These are phyloP conservation scores for Penicillium chermesinum DNA, from an alignment of 495 filamentous ascomycete genomes.

Conservation along the genomic window DNA sequence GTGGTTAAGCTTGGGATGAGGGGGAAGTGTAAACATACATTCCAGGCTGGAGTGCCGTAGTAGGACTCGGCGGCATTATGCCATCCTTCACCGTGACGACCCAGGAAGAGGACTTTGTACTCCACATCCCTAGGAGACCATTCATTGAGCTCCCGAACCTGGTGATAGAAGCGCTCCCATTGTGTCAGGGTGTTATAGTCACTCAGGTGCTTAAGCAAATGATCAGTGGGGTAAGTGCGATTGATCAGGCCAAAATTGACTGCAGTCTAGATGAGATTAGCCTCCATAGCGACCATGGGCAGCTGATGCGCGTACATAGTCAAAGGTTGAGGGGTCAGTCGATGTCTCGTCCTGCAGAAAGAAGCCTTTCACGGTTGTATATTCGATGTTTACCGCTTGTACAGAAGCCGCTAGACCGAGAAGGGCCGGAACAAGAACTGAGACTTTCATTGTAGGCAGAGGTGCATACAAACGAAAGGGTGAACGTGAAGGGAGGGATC, in stretches of 20 bases:
- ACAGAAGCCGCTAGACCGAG: slow-evolving; percentile 19
- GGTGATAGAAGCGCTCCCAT: slow-evolving; percentile 61
- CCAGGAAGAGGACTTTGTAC: slow-evolving; percentile 68
- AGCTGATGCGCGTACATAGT: slow-evolving; percentile 48
- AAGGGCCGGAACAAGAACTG: slow-evolving; percentile 15
- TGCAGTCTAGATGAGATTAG: slow-evolving; percentile 36
- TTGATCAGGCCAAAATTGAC: slow-evolving; percentile 65
- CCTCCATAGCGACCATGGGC: no score
- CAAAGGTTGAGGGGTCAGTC: slow-evolving; percentile 59
- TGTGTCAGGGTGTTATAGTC: slow-evolving; percentile 43
- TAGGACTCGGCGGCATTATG: slow-evolving; percentile 61
- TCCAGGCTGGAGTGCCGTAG: slow-evolving; percentile 65
- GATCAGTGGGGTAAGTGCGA: slow-evolving; percentile 49
- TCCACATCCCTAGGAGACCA: slow-evolving; percentile 38
- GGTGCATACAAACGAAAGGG: background rate
- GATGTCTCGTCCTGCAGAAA: slow-evolving; percentile 64
- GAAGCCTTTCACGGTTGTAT: slow-evolving; percentile 61
- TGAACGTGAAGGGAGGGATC: slow-evolving; percentile 5
- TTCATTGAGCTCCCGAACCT: slow-evolving; percentile 52
- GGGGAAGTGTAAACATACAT: slow-evolving; percentile 39
- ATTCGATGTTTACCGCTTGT: slow-evolving; percentile 42
- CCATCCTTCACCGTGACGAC: slow-evolving; percentile 66
- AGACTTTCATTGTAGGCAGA: slow-evolving; percentile 26
- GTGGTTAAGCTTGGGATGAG: background rate
- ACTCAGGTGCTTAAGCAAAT: slow-evolving; percentile 11